Evolutionary conservation across 2,329 filamentous ascomycete genomes (phyloP).

Genomic region (Phialemonium atrogriseum): DNA sequence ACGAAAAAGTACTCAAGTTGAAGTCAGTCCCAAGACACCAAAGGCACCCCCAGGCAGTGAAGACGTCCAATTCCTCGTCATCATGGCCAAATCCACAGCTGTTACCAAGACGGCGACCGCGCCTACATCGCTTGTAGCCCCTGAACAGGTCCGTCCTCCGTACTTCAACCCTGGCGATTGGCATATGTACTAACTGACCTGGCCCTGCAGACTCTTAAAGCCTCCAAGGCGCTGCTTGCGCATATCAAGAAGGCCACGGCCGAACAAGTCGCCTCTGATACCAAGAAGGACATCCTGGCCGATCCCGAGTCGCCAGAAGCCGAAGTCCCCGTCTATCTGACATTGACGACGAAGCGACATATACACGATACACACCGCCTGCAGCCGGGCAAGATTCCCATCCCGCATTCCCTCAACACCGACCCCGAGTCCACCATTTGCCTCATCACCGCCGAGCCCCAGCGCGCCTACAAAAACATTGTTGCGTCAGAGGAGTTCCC

Average conservation of each 20-base stretch:
- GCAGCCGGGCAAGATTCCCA: conserved; percentile 73
- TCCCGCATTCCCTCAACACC: conserved; percentile 69
- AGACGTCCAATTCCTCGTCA: conserved; percentile 5
- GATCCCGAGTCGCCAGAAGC: conserved; percentile 28
- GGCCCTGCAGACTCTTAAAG: conserved; percentile 44
- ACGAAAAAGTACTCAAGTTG: too few relatives aligned
- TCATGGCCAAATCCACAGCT: conserved; percentile 25
- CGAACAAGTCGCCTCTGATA: conserved; percentile 32
- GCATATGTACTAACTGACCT: conserved; percentile 1
- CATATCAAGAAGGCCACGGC: conserved; percentile 52
- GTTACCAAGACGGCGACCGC: conserved; percentile 21
- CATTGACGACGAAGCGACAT: conserved; percentile 57
- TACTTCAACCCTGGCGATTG: not conserved
- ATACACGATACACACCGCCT: conserved; percentile 65
- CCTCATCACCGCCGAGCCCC: conserved; percentile 61
- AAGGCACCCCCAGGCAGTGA: too few relatives aligned
- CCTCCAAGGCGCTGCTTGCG: conserved; percentile 52
- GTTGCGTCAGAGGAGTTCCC: conserved; percentile 68
- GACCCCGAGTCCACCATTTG: conserved; percentile 65
- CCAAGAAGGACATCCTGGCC: conserved; percentile 49
- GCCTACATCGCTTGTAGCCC: conserved; percentile 21
- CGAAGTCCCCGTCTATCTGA: conserved; percentile 53
- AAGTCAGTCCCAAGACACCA: too few relatives aligned
- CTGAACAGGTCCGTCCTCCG: conserved; percentile 21
- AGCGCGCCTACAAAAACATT: conserved; percentile 85